A percentile compares a stretch with the other conserved stretches of the same genome.
These are phyloP conservation scores for Ascobolus immersus DNA, from an alignment of 495 filamentous ascomycete species.

Conservation along the genomic window DNA sequence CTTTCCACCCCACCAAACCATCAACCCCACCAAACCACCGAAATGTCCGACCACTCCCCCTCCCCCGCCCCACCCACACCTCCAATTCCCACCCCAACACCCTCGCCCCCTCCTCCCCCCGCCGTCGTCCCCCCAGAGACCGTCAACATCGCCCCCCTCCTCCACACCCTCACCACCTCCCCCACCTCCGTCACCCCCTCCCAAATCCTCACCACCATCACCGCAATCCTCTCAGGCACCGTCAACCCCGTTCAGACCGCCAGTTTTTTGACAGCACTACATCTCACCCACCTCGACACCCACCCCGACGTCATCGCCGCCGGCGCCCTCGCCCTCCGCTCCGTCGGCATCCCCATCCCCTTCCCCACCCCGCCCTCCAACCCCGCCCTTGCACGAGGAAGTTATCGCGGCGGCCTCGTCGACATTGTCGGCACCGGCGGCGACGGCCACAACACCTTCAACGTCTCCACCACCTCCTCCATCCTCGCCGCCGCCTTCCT, in stretches of 20 bases:
- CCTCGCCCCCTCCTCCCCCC: not conserved
- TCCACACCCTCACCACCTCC: constrained; percentile 52
- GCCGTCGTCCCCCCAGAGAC: not conserved
- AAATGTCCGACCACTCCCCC: no score
- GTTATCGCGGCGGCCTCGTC: constrained; percentile 23
- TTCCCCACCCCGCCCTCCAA: not conserved
- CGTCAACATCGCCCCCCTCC: constrained; percentile 26
- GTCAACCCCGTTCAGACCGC: constrained; percentile 62
- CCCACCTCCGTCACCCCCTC: constrained; percentile 37
- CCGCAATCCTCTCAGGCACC: constrained; percentile 64
- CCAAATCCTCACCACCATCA: constrained; percentile 68
- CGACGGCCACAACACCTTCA: constrained; percentile 91
- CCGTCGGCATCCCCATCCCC: constrained; percentile 6
- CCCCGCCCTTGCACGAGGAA: constrained; percentile 21
- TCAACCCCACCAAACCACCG: constrained; percentile 9
- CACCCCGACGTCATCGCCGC: constrained; percentile 14
- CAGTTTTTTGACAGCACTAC: constrained; percentile 61
- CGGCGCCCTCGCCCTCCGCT: constrained; percentile 34
- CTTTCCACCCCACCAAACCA: no score
- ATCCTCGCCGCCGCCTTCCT: constrained; percentile 78
- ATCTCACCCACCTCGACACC: constrained; percentile 34
- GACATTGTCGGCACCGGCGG: constrained; percentile 97
- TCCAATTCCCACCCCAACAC: no score
- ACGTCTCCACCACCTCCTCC: constrained; percentile 81
- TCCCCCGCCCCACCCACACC: no score